phyloP scores from a whole-genome alignment of 257 asterid genomes.

The Lavandula angustifolia region DNA sequence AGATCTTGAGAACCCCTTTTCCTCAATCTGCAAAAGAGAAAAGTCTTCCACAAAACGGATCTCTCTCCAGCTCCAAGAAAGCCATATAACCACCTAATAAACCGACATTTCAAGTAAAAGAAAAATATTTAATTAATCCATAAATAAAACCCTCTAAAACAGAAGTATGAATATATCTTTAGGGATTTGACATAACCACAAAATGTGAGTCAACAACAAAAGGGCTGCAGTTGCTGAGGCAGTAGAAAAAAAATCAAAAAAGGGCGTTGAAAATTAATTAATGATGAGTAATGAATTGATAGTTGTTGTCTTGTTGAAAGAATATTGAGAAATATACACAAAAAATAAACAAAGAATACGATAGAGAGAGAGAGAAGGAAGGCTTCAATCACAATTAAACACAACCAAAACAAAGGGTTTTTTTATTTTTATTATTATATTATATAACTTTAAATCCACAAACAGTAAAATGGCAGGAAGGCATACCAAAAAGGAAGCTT shows the following conservation, averaged over 20 bases:
- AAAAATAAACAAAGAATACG: conserved; percentile 28
- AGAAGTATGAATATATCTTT: conserved; percentile 4
- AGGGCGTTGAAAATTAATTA: conserved; percentile 35
- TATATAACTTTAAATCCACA: no score
- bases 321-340: conserved; percentile 9
- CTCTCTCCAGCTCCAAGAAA: conserved; percentile 48
- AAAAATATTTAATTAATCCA: neutral
- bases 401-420: neutral
- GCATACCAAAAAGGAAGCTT: conserved; percentile 40
- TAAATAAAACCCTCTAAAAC: conserved; percentile 36
- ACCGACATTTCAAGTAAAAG: conserved; percentile 2
- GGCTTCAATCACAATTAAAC: conserved; percentile 40
- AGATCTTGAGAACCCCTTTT: conserved; percentile 69
- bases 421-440: no score
- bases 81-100: conserved; percentile 8
- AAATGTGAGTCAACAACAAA: conserved; percentile 49
- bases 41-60: conserved; percentile 45
- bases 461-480: conserved; percentile 55
- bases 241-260: conserved; percentile 46
- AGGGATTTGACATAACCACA: conserved; percentile 37
- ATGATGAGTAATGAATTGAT: conserved; percentile 42
- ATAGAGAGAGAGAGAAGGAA: conserved; percentile 51
- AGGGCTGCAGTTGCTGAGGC: conserved; percentile 43
- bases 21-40: conserved; percentile 30
- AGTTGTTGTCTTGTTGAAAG: conserved; percentile 33